A percentile compares a stretch with the other conserved stretches of the same genome.
phyloP scores from a whole-genome alignment of 2,329 filamentous ascomycete species.

The Xylariaceae sp. region DNA sequence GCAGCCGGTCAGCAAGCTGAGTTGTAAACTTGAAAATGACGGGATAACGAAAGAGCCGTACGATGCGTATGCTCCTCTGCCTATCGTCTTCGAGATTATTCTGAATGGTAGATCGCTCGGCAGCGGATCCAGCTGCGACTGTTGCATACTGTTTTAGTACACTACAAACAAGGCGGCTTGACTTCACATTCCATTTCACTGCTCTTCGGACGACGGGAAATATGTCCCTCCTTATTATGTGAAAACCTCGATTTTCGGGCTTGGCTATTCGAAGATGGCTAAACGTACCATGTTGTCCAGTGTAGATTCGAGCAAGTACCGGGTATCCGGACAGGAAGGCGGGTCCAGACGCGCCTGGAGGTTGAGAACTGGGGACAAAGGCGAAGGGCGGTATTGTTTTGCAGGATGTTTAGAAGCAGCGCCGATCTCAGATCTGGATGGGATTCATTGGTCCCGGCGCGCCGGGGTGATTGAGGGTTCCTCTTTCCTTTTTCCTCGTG shows the following conservation, averaged over 20 bases:
- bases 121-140: slow-evolving; percentile 86
- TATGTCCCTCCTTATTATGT: neutral
- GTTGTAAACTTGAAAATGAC: slow-evolving; percentile 5
- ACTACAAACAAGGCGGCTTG: neutral
- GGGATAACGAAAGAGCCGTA: slow-evolving; percentile 41
- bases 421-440: too few relatives aligned
- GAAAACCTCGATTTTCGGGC: neutral
- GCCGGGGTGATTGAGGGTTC: neutral
- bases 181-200: slow-evolving; percentile 6
- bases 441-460: slow-evolving; percentile 10
- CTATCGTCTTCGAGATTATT: slow-evolving; percentile 93
- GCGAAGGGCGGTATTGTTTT: slow-evolving; percentile 5
- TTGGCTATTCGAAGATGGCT: slow-evolving; percentile 1
- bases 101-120: slow-evolving; percentile 85
- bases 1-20: slow-evolving; percentile 16
- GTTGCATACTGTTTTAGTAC: slow-evolving; percentile 44
- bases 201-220: neutral
- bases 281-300: slow-evolving; percentile 20
- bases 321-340: neutral
- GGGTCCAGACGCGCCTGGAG: slow-evolving; percentile 15
- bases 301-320: neutral
- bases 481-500: slow-evolving; percentile 1
- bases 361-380: slow-evolving; percentile 1
- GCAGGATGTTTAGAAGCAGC: neutral
- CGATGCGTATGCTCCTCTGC: slow-evolving; percentile 96